Evolutionary conservation across 495 filamentous ascomycete genomes (phyloP).

Genomic region (Bombardia bombarda): DNA sequence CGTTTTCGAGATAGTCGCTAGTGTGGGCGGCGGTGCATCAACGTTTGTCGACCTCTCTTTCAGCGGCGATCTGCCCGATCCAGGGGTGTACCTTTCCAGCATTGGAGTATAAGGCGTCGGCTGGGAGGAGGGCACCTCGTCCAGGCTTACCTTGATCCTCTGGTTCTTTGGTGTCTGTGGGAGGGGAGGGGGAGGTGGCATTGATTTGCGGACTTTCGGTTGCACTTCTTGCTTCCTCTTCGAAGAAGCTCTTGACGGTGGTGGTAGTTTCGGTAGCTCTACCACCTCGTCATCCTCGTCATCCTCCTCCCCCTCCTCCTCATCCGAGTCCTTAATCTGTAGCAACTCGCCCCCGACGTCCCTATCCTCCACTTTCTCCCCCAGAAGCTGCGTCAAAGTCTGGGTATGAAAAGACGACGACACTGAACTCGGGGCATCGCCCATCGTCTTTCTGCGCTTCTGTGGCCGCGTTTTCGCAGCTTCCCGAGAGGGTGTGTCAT

Average conservation of each 20-base stretch:
- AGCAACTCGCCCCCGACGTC: slow-evolving; percentile 14
- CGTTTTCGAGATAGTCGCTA: slow-evolving; percentile 17
- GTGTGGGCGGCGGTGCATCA: slow-evolving; percentile 15
- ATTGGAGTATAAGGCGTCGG: slow-evolving; percentile 29
- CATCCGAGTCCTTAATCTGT: slow-evolving; percentile 28
- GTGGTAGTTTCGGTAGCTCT: not conserved
- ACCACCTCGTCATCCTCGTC: slow-evolving; percentile 11
- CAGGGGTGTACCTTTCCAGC: slow-evolving; percentile 17
- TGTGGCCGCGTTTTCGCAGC: slow-evolving; percentile 8
- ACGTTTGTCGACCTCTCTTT: slow-evolving; percentile 30
- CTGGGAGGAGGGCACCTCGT: slow-evolving; percentile 34
- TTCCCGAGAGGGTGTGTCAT: slow-evolving; percentile 7
- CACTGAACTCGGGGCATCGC: slow-evolving; percentile 27
- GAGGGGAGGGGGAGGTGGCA: slow-evolving; percentile 1
- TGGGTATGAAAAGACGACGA: slow-evolving; percentile 37
- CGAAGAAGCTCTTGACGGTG: not conserved
- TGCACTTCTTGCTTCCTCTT: not conserved
- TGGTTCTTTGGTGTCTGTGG: slow-evolving; percentile 24
- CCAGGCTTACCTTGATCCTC: slow-evolving; percentile 22
- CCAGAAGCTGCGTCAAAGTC: slow-evolving; percentile 35
- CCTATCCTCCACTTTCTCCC: slow-evolving; percentile 11
- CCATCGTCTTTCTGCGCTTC: slow-evolving; percentile 33
- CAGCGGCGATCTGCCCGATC: slow-evolving; percentile 25
- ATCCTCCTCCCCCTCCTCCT: slow-evolving; percentile 5
- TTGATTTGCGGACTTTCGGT: not conserved